phyloP scores from a whole-genome alignment of 768 basidiomycete species.

The Punctularia strigosozonata region DNA sequence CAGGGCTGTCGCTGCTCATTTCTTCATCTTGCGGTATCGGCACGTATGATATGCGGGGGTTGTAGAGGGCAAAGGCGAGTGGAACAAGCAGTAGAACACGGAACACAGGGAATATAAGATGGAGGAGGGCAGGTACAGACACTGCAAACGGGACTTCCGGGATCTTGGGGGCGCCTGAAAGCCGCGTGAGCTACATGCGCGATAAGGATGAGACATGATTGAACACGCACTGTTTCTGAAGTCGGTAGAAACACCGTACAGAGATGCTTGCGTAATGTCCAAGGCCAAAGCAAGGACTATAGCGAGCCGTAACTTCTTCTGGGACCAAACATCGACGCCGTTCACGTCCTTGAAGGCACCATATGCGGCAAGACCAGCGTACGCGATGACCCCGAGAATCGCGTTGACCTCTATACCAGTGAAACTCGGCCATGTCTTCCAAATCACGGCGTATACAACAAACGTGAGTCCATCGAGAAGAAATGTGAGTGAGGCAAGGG shows the following conservation, averaged over 20 bases:
- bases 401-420: conserved; percentile 61
- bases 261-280: conserved; percentile 47
- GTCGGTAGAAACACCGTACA: conserved; percentile 29
- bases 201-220: conserved; percentile 2
- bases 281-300: conserved; percentile 40
- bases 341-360: conserved; percentile 74
- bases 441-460: conserved; percentile 50
- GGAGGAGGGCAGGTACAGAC: conserved; percentile 28
- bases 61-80: conserved; percentile 46
- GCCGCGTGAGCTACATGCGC: no score
- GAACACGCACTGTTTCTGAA: conserved; percentile 2
- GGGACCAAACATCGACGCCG: conserved; percentile 56
- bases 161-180: no score
- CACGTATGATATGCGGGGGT: conserved; percentile 56
- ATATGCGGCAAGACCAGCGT: conserved; percentile 59
- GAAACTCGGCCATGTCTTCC: conserved; percentile 49
- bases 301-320: conserved; percentile 43
- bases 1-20: conserved; percentile 13
- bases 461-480: conserved; percentile 70
- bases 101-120: conserved; percentile 46
- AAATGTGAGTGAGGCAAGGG: conserved; percentile 60
- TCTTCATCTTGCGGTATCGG: conserved; percentile 30
- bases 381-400: conserved; percentile 56
- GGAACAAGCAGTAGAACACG: conserved; percentile 53
- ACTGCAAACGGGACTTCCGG: conserved; percentile 9